phyloP scores from a whole-genome alignment of 257 asterid genomes.

The Mentha longifolia region DNA sequence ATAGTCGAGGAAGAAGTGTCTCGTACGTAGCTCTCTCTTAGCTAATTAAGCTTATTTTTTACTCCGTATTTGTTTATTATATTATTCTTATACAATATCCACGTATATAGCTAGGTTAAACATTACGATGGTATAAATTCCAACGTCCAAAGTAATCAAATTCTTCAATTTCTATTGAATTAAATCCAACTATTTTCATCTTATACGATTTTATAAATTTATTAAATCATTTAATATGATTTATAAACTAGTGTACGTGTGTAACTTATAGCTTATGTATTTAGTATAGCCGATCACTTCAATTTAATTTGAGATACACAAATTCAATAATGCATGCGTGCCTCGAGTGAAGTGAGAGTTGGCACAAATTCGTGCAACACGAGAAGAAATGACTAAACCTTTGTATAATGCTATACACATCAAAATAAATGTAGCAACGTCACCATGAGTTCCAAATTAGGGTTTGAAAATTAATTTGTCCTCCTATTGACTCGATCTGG shows the following conservation, averaged over 20 bases:
- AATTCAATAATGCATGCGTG: background rate
- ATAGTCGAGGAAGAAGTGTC: background rate
- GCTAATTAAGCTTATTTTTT: too few relatives aligned
- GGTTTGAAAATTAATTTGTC: constrained; percentile 3
- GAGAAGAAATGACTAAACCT: constrained; percentile 6
- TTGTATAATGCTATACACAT: background rate
- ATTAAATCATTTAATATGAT: too few relatives aligned
- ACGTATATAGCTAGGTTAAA: too few relatives aligned
- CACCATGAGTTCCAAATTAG: constrained; percentile 1
- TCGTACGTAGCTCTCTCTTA: background rate
- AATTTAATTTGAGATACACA: background rate
- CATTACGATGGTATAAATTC: too few relatives aligned
- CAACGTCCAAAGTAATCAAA: too few relatives aligned
- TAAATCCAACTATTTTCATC: too few relatives aligned
- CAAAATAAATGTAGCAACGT: constrained; percentile 4
- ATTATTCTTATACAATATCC: too few relatives aligned
- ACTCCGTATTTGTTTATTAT: too few relatives aligned
- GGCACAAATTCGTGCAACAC: constrained; percentile 27
- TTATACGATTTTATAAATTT: too few relatives aligned
- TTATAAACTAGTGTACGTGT: too few relatives aligned
- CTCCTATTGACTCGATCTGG: too few relatives aligned
- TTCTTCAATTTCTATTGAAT: too few relatives aligned
- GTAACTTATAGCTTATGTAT: background rate
- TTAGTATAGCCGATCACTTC: background rate
- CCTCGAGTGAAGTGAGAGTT: background rate